Evolutionary conservation across 2,329 filamentous ascomycete species (phyloP).

Genomic region (Aureobasidium sp.): DNA sequence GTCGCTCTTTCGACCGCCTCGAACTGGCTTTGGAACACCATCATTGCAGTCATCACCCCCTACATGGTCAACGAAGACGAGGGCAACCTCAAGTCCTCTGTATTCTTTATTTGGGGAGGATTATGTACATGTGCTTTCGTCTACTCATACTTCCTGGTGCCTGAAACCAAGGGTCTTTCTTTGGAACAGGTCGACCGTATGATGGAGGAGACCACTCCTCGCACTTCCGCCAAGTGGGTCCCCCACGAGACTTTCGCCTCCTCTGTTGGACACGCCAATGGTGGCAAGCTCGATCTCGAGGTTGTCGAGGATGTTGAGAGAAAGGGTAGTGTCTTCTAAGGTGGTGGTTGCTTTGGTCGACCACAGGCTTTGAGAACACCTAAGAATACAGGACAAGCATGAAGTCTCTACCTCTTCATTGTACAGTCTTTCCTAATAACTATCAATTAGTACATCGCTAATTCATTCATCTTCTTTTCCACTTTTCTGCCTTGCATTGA

Average conservation of each 20-base stretch:
- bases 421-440: conserved; percentile 1
- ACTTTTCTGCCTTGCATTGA: not conserved
- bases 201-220: conserved; percentile 78
- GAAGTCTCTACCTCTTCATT: not conserved
- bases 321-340: conserved; percentile 30
- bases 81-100: conserved; percentile 43
- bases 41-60: conserved; percentile 55
- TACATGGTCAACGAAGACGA: conserved; percentile 57
- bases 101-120: conserved; percentile 37
- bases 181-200: conserved; percentile 79
- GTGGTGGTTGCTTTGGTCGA: not conserved
- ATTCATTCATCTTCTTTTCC: not conserved
- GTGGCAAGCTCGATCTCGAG: conserved; percentile 26
- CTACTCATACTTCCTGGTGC: conserved; percentile 68
- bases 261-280: conserved; percentile 45
- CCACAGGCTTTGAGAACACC: not conserved
- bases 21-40: conserved; percentile 80
- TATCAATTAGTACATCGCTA: not conserved
- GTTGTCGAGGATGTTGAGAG: conserved; percentile 29
- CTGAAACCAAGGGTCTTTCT: conserved; percentile 50
- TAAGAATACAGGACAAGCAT: not conserved
- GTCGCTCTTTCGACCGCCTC: conserved; percentile 80
- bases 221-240: conserved; percentile 69
- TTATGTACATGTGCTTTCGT: conserved; percentile 32
- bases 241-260: conserved; percentile 62